These are phyloP conservation scores for Backusella macrospora DNA, from an alignment of 192 early-diverging fungal genomes.

Conservation along the genomic window DNA sequence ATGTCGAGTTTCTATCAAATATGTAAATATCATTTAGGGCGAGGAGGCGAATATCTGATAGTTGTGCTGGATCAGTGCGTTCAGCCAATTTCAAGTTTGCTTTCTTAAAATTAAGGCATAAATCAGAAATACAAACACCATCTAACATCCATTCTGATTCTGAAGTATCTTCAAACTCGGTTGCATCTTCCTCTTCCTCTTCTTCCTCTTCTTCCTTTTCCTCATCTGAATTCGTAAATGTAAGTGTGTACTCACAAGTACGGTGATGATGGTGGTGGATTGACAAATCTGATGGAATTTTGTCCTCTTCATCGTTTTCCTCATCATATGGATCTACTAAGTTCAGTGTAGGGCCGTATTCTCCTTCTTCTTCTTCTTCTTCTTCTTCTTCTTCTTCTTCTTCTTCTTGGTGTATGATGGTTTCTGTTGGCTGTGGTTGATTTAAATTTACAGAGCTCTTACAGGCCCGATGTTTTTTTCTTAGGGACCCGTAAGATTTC, in stretches of 20 bases:
- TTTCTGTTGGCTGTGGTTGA: too few species aligned
- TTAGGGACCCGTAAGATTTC: too few species aligned
- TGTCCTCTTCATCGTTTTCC: slow-evolving; percentile 14
- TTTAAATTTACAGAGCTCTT: too few species aligned
- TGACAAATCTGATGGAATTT: slow-evolving; percentile 19
- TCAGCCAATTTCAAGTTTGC: not conserved
- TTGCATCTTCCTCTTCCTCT: not conserved
- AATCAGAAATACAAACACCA: slow-evolving; percentile 6
- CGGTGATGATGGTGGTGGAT: slow-evolving; percentile 6
- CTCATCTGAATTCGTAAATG: not conserved
- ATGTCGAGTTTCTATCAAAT: not conserved
- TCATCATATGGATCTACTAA: too few species aligned
- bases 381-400: too few species aligned
- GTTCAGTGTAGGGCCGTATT: too few species aligned
- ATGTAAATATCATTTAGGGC: slow-evolving; percentile 2
- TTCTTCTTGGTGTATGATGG: too few species aligned
- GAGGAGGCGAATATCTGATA: slow-evolving; percentile 1
- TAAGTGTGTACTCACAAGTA: slow-evolving; percentile 18
- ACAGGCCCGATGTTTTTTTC: too few species aligned
- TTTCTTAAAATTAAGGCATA: not conserved
- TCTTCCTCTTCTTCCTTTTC: not conserved
- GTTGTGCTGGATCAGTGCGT: not conserved
- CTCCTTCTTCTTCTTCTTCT: too few species aligned
- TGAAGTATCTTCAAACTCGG: not conserved
- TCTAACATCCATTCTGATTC: not conserved